Conservation (phyloP, 495 filamentous ascomycete genomes). For the Podospora didyma region DNA sequence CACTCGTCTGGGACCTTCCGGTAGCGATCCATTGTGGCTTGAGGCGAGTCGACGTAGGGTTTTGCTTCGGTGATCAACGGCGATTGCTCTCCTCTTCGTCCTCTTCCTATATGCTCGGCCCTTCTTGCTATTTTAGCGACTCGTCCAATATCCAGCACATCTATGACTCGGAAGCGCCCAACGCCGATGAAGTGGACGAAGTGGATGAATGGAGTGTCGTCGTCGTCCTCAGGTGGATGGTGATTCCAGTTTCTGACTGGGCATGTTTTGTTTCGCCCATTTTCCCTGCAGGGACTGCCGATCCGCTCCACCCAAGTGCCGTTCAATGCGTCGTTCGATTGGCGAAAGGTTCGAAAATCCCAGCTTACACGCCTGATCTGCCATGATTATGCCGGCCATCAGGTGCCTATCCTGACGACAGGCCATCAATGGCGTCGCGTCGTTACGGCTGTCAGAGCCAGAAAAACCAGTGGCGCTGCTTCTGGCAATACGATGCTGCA, state of each 20-base stretch:
- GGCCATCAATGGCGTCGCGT: neutral
- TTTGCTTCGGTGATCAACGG: too few relatives aligned
- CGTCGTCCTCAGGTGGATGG: neutral
- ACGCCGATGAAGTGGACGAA: neutral
- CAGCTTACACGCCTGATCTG: slow-evolving; percentile 1
- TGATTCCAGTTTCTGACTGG: neutral
- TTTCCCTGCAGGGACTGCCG: neutral
- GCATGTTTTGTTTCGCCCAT: neutral
- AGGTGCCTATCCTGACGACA: slow-evolving; percentile 2
- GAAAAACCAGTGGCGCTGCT: neutral
- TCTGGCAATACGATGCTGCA: neutral
- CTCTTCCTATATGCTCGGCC: neutral
- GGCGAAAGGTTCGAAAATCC: neutral
- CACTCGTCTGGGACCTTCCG: too few relatives aligned
- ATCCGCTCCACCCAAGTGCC: slow-evolving; percentile 8
- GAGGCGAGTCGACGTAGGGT: too few relatives aligned
- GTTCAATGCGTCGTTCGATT: neutral
- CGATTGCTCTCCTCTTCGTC: neutral
- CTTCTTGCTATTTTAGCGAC: neutral
- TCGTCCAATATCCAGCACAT: neutral
- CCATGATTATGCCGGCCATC: slow-evolving; percentile 10
- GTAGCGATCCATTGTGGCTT: too few relatives aligned
- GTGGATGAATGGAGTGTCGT: neutral
- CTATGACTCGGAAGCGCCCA: neutral
- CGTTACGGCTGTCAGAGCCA: neutral